A percentile compares a stretch with the other conserved stretches of the same genome.
Conservation (phyloP, 2,329 filamentous ascomycete genomes). For the Fusarium illudens region DNA sequence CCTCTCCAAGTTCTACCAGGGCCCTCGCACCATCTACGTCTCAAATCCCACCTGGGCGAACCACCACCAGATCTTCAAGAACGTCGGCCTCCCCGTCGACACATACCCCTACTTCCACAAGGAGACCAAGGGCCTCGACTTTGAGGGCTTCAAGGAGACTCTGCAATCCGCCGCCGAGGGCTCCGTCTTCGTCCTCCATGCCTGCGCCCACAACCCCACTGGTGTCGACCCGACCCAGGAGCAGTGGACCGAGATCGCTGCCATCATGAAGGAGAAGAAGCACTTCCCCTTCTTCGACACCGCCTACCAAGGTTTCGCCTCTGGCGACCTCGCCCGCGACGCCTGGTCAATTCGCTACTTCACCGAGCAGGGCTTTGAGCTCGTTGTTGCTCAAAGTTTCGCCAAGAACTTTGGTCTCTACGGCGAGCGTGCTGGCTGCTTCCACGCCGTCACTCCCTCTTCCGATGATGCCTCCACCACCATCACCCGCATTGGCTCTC, state of each 20-base stretch:
- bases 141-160: slow-evolving; percentile 82
- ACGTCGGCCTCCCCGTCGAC: slow-evolving; percentile 80
- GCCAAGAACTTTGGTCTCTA: slow-evolving; percentile 99
- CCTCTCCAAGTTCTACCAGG: slow-evolving; percentile 88
- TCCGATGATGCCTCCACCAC: slow-evolving; percentile 70
- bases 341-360: slow-evolving; percentile 96
- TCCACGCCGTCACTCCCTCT: slow-evolving; percentile 88
- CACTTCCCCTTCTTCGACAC: slow-evolving; percentile 99
- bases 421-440: slow-evolving; percentile 93
- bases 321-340: slow-evolving; percentile 84
- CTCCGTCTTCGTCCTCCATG: slow-evolving; percentile 90
- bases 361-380: slow-evolving; percentile 87
- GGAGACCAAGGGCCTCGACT: slow-evolving; percentile 88
- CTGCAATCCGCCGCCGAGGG: slow-evolving; percentile 76
- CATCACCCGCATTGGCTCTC: slow-evolving; percentile 76
- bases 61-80: slow-evolving; percentile 97
- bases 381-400: slow-evolving; percentile 90
- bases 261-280: slow-evolving; percentile 76
- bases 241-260: slow-evolving; percentile 92
- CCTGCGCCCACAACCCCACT: slow-evolving; percentile 97
- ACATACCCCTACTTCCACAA: slow-evolving; percentile 95
- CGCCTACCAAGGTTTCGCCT: slow-evolving; percentile 97
- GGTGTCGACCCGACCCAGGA: slow-evolving; percentile 93
- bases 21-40: slow-evolving; percentile 82
- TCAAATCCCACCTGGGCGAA: slow-evolving; percentile 98